These are phyloP conservation scores for Fusarium stilboides DNA, from an alignment of 2,329 filamentous ascomycete genomes.

Conservation along the genomic window DNA sequence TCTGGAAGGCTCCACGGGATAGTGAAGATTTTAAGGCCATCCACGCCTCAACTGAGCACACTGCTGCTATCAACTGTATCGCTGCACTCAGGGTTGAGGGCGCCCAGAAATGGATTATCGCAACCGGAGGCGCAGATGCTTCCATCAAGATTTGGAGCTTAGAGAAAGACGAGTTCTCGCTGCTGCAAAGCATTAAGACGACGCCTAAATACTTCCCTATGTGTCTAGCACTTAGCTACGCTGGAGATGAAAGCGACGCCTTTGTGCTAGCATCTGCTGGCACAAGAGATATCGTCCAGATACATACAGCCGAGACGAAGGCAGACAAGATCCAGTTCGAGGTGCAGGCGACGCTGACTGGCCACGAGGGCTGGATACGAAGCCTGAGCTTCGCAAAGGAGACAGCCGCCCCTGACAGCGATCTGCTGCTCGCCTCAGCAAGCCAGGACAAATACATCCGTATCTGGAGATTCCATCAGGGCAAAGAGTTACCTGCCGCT, in stretches of 20 bases:
- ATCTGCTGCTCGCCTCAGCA: slow-evolving; percentile 89
- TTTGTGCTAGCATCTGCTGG: slow-evolving; percentile 87
- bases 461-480: slow-evolving; percentile 87
- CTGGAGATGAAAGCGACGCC: slow-evolving; percentile 67
- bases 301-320: slow-evolving; percentile 74
- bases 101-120: slow-evolving; percentile 65
- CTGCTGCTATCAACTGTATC: slow-evolving; percentile 82
- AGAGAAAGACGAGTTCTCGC: slow-evolving; percentile 61
- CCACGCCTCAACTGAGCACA: slow-evolving; percentile 74
- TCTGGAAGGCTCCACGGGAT: slow-evolving; percentile 71
- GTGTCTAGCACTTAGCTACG: slow-evolving; percentile 76
- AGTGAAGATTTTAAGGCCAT: slow-evolving; percentile 57
- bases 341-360: slow-evolving; percentile 82
- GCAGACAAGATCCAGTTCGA: slow-evolving; percentile 68
- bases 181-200: slow-evolving; percentile 80
- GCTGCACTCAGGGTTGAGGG: slow-evolving; percentile 58
- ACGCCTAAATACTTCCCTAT: slow-evolving; percentile 87
- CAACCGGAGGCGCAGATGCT: slow-evolving; percentile 87
- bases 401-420: slow-evolving; percentile 66
- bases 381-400: slow-evolving; percentile 85
- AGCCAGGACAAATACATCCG: slow-evolving; percentile 98
- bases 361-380: slow-evolving; percentile 96
- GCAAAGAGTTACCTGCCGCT: slow-evolving; percentile 73
- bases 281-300: slow-evolving; percentile 84
- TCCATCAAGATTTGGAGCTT: slow-evolving; percentile 80